phyloP scores from a whole-genome alignment of 345 rosid genomes.

The Linum lewisii region DNA sequence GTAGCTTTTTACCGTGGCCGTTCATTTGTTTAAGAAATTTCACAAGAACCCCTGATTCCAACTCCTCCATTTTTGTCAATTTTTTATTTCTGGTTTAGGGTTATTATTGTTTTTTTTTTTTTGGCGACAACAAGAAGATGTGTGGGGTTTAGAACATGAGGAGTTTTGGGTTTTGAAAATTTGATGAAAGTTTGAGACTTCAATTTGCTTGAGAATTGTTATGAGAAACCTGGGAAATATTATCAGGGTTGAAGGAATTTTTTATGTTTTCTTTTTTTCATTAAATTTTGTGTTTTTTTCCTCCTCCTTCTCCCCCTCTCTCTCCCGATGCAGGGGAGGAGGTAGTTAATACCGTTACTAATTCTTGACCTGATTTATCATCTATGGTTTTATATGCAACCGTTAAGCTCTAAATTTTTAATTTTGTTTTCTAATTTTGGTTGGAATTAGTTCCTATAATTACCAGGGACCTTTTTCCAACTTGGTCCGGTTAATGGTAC shows the following conservation, averaged over 20 bases:
- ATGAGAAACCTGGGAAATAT: background rate
- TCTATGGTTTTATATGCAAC: background rate
- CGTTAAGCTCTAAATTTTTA: too few species aligned
- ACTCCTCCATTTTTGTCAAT: constrained; percentile 31
- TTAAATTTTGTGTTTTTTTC: too few species aligned
- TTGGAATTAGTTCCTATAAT: too few species aligned
- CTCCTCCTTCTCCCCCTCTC: background rate
- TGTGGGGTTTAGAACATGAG: background rate
- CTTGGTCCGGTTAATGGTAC: too few species aligned
- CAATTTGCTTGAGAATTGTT: background rate
- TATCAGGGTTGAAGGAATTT: background rate
- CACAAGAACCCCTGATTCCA: constrained; percentile 47
- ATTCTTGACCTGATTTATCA: background rate
- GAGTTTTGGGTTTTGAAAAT: background rate
- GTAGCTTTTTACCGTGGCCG: constrained; percentile 21
- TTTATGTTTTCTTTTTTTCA: too few species aligned
- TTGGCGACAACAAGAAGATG: too few species aligned
- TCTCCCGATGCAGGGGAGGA: background rate
- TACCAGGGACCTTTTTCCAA: too few species aligned
- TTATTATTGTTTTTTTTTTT: too few species aligned
- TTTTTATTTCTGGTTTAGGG: too few species aligned
- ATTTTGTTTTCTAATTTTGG: background rate
- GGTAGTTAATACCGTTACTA: background rate
- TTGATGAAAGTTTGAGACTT: background rate
- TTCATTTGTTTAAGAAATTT: constrained; percentile 50